phyloP scores from a whole-genome alignment of 2,329 filamentous ascomycete species.

The Coniella vitis region DNA sequence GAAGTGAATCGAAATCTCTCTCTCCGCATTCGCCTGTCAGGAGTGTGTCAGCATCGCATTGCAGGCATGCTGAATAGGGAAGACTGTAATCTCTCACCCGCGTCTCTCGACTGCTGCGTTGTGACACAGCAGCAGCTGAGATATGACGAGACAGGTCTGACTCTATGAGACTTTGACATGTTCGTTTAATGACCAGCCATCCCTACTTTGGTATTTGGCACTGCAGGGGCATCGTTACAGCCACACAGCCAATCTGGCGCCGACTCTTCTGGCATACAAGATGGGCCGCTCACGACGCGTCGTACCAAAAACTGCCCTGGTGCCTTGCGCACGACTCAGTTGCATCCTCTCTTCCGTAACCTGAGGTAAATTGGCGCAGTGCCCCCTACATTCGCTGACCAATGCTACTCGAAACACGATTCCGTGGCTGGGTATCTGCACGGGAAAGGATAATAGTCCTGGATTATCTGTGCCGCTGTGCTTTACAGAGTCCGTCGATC shows the following conservation, averaged over 20 bases:
- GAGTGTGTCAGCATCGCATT: no score
- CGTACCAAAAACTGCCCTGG: slow-evolving; percentile 1
- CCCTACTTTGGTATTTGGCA: not conserved
- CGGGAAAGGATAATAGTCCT: not conserved
- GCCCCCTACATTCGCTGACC: slow-evolving; percentile 7
- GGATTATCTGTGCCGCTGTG: no score
- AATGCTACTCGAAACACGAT: slow-evolving; percentile 3
- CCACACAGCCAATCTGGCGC: no score
- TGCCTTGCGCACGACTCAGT: not conserved
- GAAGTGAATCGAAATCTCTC: no score
- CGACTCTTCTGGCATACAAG: no score
- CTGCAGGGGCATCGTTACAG: no score
- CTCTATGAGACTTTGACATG: not conserved
- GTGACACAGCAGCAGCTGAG: slow-evolving; percentile 2
- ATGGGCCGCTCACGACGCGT: no score
- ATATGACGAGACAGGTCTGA: slow-evolving; percentile 2
- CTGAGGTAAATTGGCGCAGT: slow-evolving; percentile 7
- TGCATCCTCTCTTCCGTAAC: slow-evolving; percentile 2
- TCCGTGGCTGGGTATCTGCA: not conserved
- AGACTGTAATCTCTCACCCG: slow-evolving; percentile 1
- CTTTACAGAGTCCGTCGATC: no score
- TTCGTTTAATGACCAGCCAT: not conserved
- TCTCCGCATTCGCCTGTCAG: no score
- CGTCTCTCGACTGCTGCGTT: slow-evolving; percentile 7
- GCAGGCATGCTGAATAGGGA: no score